Conservation (phyloP, 2,329 filamentous ascomycete genomes). For the Epichloe hybrida region DNA sequence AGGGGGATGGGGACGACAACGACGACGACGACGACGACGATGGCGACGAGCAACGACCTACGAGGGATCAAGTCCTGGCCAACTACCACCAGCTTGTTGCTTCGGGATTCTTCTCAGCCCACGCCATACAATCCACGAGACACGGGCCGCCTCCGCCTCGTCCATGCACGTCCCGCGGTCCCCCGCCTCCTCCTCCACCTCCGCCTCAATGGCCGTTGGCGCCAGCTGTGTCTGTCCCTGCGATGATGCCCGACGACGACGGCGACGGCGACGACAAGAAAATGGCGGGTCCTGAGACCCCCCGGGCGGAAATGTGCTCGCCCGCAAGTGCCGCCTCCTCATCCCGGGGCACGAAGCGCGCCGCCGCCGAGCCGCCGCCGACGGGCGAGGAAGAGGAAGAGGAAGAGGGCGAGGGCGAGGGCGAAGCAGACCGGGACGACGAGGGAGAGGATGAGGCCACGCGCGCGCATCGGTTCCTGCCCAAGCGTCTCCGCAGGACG, state of each 20-base stretch:
- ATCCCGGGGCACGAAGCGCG: constrained; percentile 38
- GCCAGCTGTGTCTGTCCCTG: background rate
- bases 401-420: background rate
- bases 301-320: constrained; percentile 13
- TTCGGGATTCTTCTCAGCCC: constrained; percentile 43
- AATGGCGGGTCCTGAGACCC: no score
- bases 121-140: constrained; percentile 43
- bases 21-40: background rate
- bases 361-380: constrained; percentile 24
- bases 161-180: background rate
- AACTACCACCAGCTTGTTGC: constrained; percentile 44
- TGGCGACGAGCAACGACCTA: constrained; percentile 16
- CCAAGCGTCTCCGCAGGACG: constrained; percentile 38
- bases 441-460: constrained; percentile 9
- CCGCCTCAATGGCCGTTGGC: constrained; percentile 17
- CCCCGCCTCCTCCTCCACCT: background rate
- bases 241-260: background rate
- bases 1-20: background rate
- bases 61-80: constrained; percentile 37
- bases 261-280: no score
- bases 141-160: background rate
- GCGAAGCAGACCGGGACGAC: constrained; percentile 6
- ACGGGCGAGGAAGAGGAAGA: no score
- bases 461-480: constrained; percentile 12
- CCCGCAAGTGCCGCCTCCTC: constrained; percentile 21